A percentile compares a stretch with the other conserved stretches of the same genome.
These are phyloP conservation scores for Aspergillus amoenus DNA, from an alignment of 2,329 filamentous ascomycete genomes.

Conservation along the genomic window DNA sequence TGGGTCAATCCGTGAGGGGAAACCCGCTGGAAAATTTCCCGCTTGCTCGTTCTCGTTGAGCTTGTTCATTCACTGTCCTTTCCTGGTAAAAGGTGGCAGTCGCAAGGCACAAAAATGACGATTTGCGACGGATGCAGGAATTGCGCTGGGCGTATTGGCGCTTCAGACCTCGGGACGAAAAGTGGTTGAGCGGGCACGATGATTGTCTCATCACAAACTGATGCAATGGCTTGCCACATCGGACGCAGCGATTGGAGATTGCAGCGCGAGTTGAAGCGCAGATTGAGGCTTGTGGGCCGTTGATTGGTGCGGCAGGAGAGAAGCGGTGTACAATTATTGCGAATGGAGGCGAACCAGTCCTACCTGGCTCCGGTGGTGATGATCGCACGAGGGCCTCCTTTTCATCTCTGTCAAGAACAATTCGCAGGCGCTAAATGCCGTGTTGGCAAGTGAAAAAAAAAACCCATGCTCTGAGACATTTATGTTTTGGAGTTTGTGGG, in stretches of 20 bases:
- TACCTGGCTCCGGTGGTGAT: not conserved
- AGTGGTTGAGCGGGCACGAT: conserved; percentile 3
- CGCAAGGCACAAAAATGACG: not conserved
- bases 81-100: too few species aligned
- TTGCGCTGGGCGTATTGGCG: not conserved
- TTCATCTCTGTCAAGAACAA: not conserved
- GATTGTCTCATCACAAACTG: conserved; percentile 18
- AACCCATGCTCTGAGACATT: not conserved
- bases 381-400: not conserved
- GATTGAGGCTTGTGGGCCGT: conserved; percentile 1
- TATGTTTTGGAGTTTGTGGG: not conserved
- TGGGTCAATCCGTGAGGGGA: not conserved
- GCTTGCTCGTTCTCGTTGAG: too few species aligned
- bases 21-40: not conserved
- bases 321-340: conserved; percentile 23
- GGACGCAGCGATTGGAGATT: conserved; percentile 3
- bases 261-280: not conserved
- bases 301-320: conserved; percentile 24
- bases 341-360: not conserved
- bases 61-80: too few species aligned
- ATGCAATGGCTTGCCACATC: conserved; percentile 15
- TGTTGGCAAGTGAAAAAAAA: not conserved
- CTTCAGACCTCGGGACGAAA: conserved; percentile 1
- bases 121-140: not conserved
- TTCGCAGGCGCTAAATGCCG: not conserved